Percentiles rank a stretch among this genome's conserved stretches.
Conservation (phyloP, 1,284 basidiomycete species). For the Phellinidium pouzarii region DNA sequence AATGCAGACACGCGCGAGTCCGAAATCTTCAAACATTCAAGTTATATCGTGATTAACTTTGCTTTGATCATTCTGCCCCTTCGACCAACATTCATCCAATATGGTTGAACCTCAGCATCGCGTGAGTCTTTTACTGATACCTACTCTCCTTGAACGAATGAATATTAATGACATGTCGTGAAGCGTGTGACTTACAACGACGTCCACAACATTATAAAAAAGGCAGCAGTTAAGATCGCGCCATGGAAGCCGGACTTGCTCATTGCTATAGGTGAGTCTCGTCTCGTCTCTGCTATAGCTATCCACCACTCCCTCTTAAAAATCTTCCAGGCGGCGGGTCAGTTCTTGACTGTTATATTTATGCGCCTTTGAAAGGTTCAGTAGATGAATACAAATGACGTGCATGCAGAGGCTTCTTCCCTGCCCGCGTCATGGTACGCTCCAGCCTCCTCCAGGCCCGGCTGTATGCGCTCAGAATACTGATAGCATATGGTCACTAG, state of each 20-base stretch:
- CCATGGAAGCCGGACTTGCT: conserved; percentile 73
- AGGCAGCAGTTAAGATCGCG: conserved; percentile 53
- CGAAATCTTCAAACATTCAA: neutral
- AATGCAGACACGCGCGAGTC: no score
- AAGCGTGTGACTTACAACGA: conserved; percentile 73
- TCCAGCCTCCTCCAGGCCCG: conserved; percentile 8
- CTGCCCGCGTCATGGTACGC: conserved; percentile 79
- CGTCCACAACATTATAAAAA: conserved; percentile 74
- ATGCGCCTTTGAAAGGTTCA: conserved; percentile 15
- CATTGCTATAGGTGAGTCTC: conserved; percentile 66
- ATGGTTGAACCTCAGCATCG: conserved; percentile 36
- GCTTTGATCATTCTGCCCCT: neutral
- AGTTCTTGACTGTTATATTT: conserved; percentile 30
- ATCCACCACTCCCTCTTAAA: conserved; percentile 8
- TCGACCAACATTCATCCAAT: conserved; percentile 5
- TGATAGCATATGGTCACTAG: conserved; percentile 29
- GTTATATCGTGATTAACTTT: neutral
- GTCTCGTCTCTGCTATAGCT: conserved; percentile 7
- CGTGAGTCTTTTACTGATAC: neutral
- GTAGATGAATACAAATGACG: conserved; percentile 21
- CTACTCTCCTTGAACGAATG: neutral
- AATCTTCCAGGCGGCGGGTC: conserved; percentile 63
- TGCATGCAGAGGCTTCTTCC: conserved; percentile 78
- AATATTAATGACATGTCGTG: neutral
- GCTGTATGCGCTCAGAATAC: conserved; percentile 2